These are phyloP conservation scores for Syzygium aqueum DNA, from an alignment of 345 rosid genomes.

Conservation along the genomic window DNA sequence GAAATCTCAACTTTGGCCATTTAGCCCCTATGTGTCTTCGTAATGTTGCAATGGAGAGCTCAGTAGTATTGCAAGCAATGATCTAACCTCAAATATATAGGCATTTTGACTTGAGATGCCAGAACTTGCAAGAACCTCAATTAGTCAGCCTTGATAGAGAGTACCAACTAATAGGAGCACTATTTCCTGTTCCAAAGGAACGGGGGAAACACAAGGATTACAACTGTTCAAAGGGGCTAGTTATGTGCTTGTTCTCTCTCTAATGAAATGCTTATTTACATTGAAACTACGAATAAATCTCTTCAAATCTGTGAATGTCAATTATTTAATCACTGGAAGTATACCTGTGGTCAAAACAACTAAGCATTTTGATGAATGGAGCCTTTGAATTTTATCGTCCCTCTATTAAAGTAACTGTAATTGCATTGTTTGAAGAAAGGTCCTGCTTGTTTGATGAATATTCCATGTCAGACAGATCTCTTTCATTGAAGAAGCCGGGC, in stretches of 20 bases:
- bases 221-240: too few relatives aligned
- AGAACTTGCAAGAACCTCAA: neutral
- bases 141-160: fast-evolving
- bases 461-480: conserved; percentile 3
- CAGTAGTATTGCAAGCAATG: neutral
- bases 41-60: neutral
- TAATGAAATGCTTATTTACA: neutral
- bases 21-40: neutral
- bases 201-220: too few relatives aligned
- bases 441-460: neutral
- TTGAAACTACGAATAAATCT: neutral
- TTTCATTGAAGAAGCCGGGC: conserved; percentile 14
- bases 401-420: conserved; percentile 1
- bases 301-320: neutral
- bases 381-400: neutral
- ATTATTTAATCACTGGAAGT: neutral
- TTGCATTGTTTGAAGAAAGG: neutral
- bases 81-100: neutral
- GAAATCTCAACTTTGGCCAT: neutral
- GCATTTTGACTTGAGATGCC: neutral
- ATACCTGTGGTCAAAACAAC: neutral
- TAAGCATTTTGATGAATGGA: neutral
- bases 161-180: neutral
- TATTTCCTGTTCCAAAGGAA: too few relatives aligned
- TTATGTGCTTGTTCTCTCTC: too few relatives aligned